Conservation (phyloP, 2,329 filamentous ascomycete genomes). For the Macrophomina phaseolina region DNA sequence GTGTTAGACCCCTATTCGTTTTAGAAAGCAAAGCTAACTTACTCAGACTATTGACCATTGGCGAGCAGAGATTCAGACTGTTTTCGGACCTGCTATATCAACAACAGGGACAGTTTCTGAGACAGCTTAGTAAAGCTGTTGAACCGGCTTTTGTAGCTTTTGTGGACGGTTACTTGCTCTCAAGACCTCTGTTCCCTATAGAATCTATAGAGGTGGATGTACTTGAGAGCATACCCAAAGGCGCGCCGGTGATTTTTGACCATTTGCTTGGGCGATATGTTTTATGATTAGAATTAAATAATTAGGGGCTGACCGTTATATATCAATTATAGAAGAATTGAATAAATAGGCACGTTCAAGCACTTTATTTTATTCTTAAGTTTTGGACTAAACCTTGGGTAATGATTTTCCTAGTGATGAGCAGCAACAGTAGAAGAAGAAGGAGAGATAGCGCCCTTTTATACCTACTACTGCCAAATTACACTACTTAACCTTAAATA, state of each 20-base stretch:
- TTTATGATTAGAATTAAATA: too few relatives aligned
- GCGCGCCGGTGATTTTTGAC: slow-evolving; percentile 21
- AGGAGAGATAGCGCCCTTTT: too few relatives aligned
- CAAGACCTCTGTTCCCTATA: slow-evolving; percentile 16
- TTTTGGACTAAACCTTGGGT: too few relatives aligned
- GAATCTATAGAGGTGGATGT: slow-evolving; percentile 5
- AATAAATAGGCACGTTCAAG: too few relatives aligned
- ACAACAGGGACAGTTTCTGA: slow-evolving; percentile 23
- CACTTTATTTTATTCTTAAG: too few relatives aligned
- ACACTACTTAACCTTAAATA: too few relatives aligned
- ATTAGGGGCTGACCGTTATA: too few relatives aligned
- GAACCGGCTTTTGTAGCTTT: slow-evolving; percentile 27
- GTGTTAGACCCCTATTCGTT: not conserved
- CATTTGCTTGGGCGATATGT: slow-evolving; percentile 1
- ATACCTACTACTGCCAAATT: too few relatives aligned
- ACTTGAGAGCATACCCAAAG: slow-evolving; percentile 24
- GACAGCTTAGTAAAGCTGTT: slow-evolving; percentile 24
- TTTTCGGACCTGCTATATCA: slow-evolving; percentile 27
- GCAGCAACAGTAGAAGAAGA: too few relatives aligned
- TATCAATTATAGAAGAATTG: too few relatives aligned
- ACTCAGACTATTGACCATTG: slow-evolving; percentile 17
- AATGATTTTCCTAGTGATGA: too few relatives aligned
- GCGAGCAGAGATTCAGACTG: slow-evolving; percentile 10
- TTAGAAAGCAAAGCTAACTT: slow-evolving; percentile 1
- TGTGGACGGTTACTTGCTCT: slow-evolving; percentile 10